Conservation (phyloP, 192 early-diverging fungal genomes). For the Coemansia sp. region DNA sequence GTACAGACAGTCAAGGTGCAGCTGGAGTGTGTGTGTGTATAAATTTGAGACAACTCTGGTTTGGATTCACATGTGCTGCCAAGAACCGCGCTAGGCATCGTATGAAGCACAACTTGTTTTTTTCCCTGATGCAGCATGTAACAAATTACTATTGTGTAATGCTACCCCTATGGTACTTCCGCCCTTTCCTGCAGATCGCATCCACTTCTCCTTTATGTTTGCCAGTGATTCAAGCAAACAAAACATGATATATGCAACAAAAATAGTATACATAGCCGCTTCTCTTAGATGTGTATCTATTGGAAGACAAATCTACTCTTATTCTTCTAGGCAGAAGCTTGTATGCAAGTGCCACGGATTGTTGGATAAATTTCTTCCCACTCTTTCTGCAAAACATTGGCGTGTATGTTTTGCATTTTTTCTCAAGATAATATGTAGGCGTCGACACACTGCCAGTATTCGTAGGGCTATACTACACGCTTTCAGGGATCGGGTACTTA, state of each 20-base stretch:
- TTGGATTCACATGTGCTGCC: neutral
- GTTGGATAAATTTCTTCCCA: neutral
- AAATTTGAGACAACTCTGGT: neutral
- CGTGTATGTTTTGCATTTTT: neutral
- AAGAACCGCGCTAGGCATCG: neutral
- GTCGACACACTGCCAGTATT: slow-evolving; percentile 49
- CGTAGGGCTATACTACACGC: slow-evolving; percentile 48
- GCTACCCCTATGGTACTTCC: neutral
- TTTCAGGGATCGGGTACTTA: slow-evolving; percentile 44
- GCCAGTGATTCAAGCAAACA: neutral
- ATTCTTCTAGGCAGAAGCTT: neutral
- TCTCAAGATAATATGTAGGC: slow-evolving; percentile 21
- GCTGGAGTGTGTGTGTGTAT: neutral
- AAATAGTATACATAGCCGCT: neutral
- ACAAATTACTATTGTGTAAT: neutral
- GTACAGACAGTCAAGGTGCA: neutral
- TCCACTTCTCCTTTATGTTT: neutral
- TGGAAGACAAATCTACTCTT: neutral
- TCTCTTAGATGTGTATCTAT: neutral
- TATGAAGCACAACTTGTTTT: neutral
- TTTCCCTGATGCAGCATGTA: neutral
- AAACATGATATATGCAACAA: neutral
- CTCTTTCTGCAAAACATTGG: neutral
- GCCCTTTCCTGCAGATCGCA: neutral
- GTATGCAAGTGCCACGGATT: neutral